Evolutionary conservation across 192 early-diverging fungal genomes (phyloP).

Genomic region (Backusella australiensis): DNA sequence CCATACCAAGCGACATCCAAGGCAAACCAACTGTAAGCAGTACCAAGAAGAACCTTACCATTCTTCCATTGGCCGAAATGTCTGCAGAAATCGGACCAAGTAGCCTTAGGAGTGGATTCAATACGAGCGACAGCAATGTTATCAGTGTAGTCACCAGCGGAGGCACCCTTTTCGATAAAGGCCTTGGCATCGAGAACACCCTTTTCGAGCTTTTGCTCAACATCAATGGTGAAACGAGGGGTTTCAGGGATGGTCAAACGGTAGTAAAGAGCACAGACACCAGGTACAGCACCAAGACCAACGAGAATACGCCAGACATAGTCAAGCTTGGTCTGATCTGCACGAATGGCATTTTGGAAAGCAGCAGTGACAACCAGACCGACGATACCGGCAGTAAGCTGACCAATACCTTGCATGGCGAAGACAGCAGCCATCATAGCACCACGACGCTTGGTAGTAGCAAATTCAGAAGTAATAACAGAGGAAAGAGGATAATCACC

Average conservation of each 20-base stretch:
- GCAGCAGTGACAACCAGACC: constrained; percentile 68
- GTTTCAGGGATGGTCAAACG: constrained; percentile 93
- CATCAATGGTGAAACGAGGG: constrained; percentile 78
- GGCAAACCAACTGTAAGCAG: constrained; percentile 73
- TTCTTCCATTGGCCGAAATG: constrained; percentile 84
- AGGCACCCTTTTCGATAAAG: constrained; percentile 38
- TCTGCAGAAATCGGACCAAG: constrained; percentile 53
- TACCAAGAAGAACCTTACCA: constrained; percentile 75
- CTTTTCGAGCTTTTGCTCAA: constrained; percentile 70
- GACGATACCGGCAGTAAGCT: constrained; percentile 76
- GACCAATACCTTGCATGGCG: constrained; percentile 93
- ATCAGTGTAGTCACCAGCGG: constrained; percentile 46
- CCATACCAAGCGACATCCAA: constrained; percentile 83
- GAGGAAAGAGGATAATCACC: constrained; percentile 96
- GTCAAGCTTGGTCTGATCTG: constrained; percentile 64
- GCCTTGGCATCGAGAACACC: constrained; percentile 47
- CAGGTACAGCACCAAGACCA: constrained; percentile 84
- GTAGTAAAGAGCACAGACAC: constrained; percentile 83
- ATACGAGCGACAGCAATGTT: constrained; percentile 32
- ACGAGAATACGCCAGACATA: constrained; percentile 91
- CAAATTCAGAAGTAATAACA: constrained; percentile 93
- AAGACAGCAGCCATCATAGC: constrained; percentile 90
- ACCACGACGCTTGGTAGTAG: constrained; percentile 79
- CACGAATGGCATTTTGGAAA: constrained; percentile 67
- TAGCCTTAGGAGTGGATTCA: constrained; percentile 31